Percentiles rank a stretch among this genome's conserved stretches.
Conservation (phyloP, 352 stramenopile genomes). For the Globisporangium abappressorium region DNA sequence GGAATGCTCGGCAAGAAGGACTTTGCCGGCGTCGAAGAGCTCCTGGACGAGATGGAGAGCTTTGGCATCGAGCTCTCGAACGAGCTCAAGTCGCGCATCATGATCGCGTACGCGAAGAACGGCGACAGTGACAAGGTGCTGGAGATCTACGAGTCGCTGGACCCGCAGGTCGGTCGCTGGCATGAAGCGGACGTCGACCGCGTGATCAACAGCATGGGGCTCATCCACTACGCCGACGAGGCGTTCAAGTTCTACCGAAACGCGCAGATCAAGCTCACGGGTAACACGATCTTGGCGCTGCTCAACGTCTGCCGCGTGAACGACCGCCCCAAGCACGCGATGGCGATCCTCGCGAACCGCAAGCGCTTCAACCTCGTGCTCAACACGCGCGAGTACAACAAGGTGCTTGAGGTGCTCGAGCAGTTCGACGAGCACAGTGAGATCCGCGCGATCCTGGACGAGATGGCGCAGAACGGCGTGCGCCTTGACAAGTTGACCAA, state of each 20-base stretch:
- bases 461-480: conserved; percentile 38
- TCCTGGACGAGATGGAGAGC: conserved; percentile 38
- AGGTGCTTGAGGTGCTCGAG: conserved; percentile 46
- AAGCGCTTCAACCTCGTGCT: conserved; percentile 49
- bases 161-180: conserved; percentile 33
- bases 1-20: conserved; percentile 38
- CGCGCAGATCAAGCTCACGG: conserved; percentile 38
- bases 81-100: conserved; percentile 43
- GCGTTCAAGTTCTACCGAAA: conserved; percentile 66
- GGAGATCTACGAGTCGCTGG: conserved; percentile 27
- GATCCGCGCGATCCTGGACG: conserved; percentile 32
- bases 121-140: conserved; percentile 34
- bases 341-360: conserved; percentile 50
- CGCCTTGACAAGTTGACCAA: conserved; percentile 26
- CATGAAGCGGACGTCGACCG: conserved; percentile 46
- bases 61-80: conserved; percentile 29
- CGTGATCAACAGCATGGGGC: conserved; percentile 47
- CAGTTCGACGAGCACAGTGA: conserved; percentile 29
- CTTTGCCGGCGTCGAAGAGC: conserved; percentile 22
- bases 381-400: conserved; percentile 35
- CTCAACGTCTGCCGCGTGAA: conserved; percentile 44
- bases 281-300: conserved; percentile 43
- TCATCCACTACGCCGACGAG: conserved; percentile 28
- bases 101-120: conserved; percentile 36
- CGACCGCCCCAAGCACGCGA: conserved; percentile 37